Evolutionary conservation across 2,329 filamentous ascomycete genomes (phyloP), one percentile per base, ranked within the genome.

Genomic region (Fusarium mundagurra): DNA sequence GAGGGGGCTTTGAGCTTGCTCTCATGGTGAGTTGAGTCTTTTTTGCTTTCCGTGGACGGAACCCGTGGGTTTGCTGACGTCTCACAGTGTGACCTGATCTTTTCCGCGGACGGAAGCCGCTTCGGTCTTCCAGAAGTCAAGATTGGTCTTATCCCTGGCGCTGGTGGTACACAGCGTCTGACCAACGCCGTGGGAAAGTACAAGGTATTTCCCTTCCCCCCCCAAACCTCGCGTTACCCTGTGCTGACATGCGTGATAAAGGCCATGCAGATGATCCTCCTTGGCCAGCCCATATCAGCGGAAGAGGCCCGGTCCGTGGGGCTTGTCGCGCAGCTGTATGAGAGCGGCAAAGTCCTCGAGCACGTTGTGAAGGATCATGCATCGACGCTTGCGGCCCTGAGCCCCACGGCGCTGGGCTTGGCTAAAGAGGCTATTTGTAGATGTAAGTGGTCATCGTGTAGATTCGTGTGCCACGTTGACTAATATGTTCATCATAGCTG

Each of bases 1-100:
- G 86, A 36, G 86, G 86, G 20, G 86, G 87, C 10, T 88, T 87
- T 61, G 87, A 88, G 65, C 77, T 88, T 47, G 86, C 85, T 8
- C 80, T 88, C 36, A 84, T 84, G 75, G 84, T 86, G 77, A 78
- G 75, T 78, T 59, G 39, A 31, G 33, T 44, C 50, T 48, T 48
- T 29, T 13, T 18, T 29, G 34, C 43, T 41, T 54, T 31, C 53
- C 45, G 38, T 36, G 20, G 51, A 51, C 45, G 67, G 60, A 53
- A 61, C 29, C 63, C 67, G 61, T 43, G 39, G 14, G 22, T 54
- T 60, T 60, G 24, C 36, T 44, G 39, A 45, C n/a, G 4, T 43
- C 41, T 14, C 36, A 51, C 39, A 84, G 82, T 84, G 83, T 61
- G 83, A 85, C 68, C 75, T 84, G 44, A 83, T 85, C 60, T 80